A percentile compares a stretch with the other conserved stretches of the same genome.
Evolutionary conservation across 495 filamentous ascomycete species (phyloP).

Genomic region (Bacidia gigantensis): DNA sequence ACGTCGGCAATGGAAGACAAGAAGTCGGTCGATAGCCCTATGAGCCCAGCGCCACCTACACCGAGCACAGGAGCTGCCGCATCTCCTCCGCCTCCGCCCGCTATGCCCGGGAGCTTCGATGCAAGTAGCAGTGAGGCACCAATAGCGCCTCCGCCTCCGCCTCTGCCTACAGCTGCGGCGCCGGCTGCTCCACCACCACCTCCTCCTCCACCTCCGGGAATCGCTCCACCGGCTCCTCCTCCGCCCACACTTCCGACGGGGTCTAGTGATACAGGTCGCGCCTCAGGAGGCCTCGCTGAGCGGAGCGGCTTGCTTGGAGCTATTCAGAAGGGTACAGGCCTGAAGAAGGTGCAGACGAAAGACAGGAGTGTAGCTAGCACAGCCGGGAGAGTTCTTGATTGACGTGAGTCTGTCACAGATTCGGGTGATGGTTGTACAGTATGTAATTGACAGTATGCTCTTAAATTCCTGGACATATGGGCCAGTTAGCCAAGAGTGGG

Average conservation of each 20-base stretch:
- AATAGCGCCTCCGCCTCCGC: slow-evolving; percentile 27
- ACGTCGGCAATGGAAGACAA: slow-evolving; percentile 69
- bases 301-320: slow-evolving; percentile 58
- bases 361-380: slow-evolving; percentile 59
- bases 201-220: slow-evolving; percentile 24
- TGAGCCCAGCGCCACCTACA: slow-evolving; percentile 11
- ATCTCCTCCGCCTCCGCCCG: slow-evolving; percentile 27
- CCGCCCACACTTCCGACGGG: slow-evolving; percentile 38
- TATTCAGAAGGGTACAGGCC: slow-evolving; percentile 61
- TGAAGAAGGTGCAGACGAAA: slow-evolving; percentile 75
- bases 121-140: slow-evolving; percentile 22
- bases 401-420: neutral
- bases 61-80: slow-evolving; percentile 15
- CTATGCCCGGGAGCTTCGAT: slow-evolving; percentile 26
- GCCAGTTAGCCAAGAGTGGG: too few species aligned
- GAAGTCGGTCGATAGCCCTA: slow-evolving; percentile 28
- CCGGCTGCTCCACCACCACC: slow-evolving; percentile 36
- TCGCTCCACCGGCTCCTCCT: slow-evolving; percentile 19
- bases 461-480: neutral
- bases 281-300: slow-evolving; percentile 15
- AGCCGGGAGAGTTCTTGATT: slow-evolving; percentile 56
- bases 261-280: slow-evolving; percentile 27
- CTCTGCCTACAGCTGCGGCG: slow-evolving; percentile 37
- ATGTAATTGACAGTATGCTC: neutral
- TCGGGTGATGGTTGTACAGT: neutral